Evolutionary conservation across 2,329 filamentous ascomycete genomes (phyloP), one percentile per base, ranked within the genome.

Genomic region (Herpotrichia juniperi): DNA sequence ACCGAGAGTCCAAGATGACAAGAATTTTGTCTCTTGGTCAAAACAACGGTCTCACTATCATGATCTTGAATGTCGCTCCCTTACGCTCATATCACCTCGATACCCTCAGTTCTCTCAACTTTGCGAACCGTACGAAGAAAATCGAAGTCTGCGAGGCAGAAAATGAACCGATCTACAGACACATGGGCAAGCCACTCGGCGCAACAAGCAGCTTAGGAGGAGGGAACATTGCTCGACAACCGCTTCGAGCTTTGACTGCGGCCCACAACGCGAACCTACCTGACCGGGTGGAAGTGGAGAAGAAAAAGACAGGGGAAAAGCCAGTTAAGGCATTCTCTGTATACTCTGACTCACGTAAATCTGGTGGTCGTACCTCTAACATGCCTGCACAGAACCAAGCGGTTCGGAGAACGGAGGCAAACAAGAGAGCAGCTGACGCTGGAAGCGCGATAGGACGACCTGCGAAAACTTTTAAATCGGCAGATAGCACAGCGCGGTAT

Each of bases 1-100:
- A 96, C 72, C 84, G 93, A 50, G 93, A 97, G 71, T 94, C 90
- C 48, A 97, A 97, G 79, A 97, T 97, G 93, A 97, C 94, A 1
- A 85, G 93, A 42, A 97, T 97, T 49, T 76, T 97, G 22, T 93
- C 90, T 0, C 77, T 97, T 8, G 93, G 93, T 2, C 93, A 97
- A 76, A 97, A 97, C 76, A 91, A 96, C 59, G 93, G 94, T 45
- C 86, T 96, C 61, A 97, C 93, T 0, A 84, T 97, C 68, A 97
- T 97, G 94, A 94, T 97, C 52, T 81, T 97, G 31, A 97, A 97
- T 67, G 83, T 97, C 2, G 91, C 93, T 0, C 93, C 94, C 0
- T 82, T 96, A n/a, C 86, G 90, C 56, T 92, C 90, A 62, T 97
- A 96, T 69, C 93, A 97, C 67, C 82, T 96, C 32, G 93, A 97